phyloP scores from a whole-genome alignment of 306 rosid species.

The Sicyos baderoa region DNA sequence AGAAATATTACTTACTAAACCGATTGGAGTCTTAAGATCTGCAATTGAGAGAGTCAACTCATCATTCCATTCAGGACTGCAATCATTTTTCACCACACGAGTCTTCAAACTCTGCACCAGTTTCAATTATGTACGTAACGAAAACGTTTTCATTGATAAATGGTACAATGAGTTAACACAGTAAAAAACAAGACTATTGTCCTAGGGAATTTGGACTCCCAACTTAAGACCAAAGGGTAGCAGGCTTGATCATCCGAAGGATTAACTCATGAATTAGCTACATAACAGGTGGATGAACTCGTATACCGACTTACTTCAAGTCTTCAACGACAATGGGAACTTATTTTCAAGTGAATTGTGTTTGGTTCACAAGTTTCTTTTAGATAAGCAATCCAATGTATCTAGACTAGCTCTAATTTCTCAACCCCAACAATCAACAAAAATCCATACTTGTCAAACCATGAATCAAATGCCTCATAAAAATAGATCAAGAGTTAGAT shows the following conservation, averaged over 20 bases:
- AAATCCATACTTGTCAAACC: not conserved
- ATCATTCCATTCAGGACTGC: slow-evolving; percentile 81
- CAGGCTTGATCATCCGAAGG: too few relatives aligned
- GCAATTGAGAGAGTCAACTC: slow-evolving; percentile 56
- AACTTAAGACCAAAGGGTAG: too few relatives aligned
- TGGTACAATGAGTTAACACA: too few relatives aligned
- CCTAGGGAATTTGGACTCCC: too few relatives aligned
- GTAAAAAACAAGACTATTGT: too few relatives aligned
- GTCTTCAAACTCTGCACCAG: slow-evolving; percentile 57
- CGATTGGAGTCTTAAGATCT: slow-evolving; percentile 37
- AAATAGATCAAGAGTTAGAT: not conserved
- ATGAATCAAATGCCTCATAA: not conserved
- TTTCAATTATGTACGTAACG: not conserved
- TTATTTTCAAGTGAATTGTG: not conserved
- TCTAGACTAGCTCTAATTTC: too few relatives aligned
- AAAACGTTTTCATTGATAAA: too few relatives aligned
- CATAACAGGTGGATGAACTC: too few relatives aligned
- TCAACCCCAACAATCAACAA: not conserved
- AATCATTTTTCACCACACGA: slow-evolving; percentile 39
- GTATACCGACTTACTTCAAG: too few relatives aligned
- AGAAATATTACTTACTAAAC: slow-evolving; percentile 38
- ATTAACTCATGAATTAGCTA: too few relatives aligned
- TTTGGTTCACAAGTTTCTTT: not conserved
- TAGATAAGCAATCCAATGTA: not conserved
- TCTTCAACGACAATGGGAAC: not conserved